Conservation (phyloP, 2,329 filamentous ascomycete species). For the Claviceps sp. region DNA sequence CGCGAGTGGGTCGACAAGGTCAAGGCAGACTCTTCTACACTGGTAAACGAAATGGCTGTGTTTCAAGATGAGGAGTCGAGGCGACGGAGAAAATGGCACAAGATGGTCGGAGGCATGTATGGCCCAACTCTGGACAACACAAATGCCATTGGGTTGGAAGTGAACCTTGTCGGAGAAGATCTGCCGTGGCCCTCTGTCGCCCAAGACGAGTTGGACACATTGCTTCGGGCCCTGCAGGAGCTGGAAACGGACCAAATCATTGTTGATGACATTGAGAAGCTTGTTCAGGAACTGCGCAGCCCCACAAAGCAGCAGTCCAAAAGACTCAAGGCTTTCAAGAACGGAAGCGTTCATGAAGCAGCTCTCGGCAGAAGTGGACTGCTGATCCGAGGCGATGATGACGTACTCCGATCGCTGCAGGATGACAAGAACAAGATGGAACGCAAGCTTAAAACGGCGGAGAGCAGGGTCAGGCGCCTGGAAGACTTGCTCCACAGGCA, state of each 20-base stretch:
- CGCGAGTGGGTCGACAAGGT: conserved; percentile 90
- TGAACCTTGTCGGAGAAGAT: conserved; percentile 70
- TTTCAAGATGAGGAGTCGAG: conserved; percentile 90
- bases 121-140: conserved; percentile 56
- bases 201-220: conserved; percentile 63
- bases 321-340: conserved; percentile 86
- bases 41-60: conserved; percentile 85
- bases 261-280: conserved; percentile 58
- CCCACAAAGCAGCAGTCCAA: conserved; percentile 80
- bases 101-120: conserved; percentile 64
- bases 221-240: conserved; percentile 51
- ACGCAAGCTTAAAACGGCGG: conserved; percentile 64
- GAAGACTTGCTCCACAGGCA: conserved; percentile 89
- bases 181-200: conserved; percentile 66
- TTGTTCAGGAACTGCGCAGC: conserved; percentile 64
- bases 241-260: conserved; percentile 53
- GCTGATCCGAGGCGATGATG: conserved; percentile 75
- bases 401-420: conserved; percentile 61
- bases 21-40: conserved; percentile 67
- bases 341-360: conserved; percentile 89
- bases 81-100: conserved; percentile 79
- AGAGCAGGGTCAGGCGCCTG: conserved; percentile 78
- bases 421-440: conserved; percentile 69
- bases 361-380: conserved; percentile 76
- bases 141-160: conserved; percentile 63